Conservation (phyloP, 2,329 filamentous ascomycete genomes). For the Lachnellula willkommii region DNA sequence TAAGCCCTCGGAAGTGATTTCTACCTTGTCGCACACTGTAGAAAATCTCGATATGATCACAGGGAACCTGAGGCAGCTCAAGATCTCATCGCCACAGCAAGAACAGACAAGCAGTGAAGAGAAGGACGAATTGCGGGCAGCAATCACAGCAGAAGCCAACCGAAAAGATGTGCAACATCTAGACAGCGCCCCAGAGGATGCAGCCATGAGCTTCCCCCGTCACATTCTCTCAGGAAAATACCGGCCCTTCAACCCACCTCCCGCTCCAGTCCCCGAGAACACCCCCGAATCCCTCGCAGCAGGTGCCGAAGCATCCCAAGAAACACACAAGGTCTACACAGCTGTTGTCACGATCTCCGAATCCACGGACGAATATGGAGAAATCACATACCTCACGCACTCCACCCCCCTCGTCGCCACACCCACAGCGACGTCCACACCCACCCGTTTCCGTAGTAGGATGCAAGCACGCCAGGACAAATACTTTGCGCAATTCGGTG, state of each 20-base stretch:
- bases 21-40: conserved; percentile 58
- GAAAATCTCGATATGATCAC: conserved; percentile 55
- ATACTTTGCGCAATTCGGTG: conserved; percentile 41
- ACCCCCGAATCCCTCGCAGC: conserved; percentile 34
- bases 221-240: conserved; percentile 66
- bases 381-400: conserved; percentile 56
- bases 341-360: conserved; percentile 64
- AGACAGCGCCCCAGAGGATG: conserved; percentile 38
- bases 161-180: conserved; percentile 48
- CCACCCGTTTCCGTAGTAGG: conserved; percentile 60
- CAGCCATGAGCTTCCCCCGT: conserved; percentile 59
- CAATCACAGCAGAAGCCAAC: conserved; percentile 41
- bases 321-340: conserved; percentile 54
- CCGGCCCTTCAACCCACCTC: conserved; percentile 79
- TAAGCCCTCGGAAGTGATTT: conserved; percentile 56
- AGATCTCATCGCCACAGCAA: conserved; percentile 16
- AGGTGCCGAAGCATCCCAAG: conserved; percentile 35
- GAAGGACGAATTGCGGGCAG: conserved; percentile 35
- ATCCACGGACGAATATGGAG: conserved; percentile 53
- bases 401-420: conserved; percentile 51
- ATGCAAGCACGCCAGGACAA: conserved; percentile 60
- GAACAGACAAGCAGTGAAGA: conserved; percentile 21
- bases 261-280: conserved; percentile 61
- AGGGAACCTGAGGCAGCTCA: conserved; percentile 41
- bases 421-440: conserved; percentile 7